Base-by-base conservation (phyloP, 169 alveolate genomes). In the Plasmodium knowlesi region DNA sequence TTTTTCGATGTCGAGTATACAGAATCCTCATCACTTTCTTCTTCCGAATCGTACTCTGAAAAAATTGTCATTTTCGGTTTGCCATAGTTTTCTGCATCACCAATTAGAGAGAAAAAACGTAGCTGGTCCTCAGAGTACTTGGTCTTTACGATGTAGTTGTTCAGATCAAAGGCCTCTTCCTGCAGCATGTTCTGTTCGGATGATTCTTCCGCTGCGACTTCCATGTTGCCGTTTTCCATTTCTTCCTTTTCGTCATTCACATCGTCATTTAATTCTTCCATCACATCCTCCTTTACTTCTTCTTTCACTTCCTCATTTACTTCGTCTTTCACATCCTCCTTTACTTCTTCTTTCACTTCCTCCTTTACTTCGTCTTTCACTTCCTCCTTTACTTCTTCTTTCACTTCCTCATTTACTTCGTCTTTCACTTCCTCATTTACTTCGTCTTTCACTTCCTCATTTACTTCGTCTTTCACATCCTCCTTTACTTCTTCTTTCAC, bases 1-100 rank as follows among this genome's bases (percentile, higher is more conserved):
- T 39, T 80, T 80, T 78, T 89, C n/a, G 88, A 57, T n/a, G 73
- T 41, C 16, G 88, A 89, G 32, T 61, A 78, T 4, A 22, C 83
- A n/a, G 94, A 89, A 28, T 84, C 92, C 9, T 84, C 83, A n/a
- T 76, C 93, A 86, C 85, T 86, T 54, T 86, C 93, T 39, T 86
- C 93, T 39, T 54, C 73, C 39, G 84, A 79, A 37, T 89, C 89
- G 71, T 89, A 78, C 71, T 53, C 73, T 37, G 82, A 89, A 6
- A 71, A 89, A n/a, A 32, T 73, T 0, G 70, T n/a, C 43, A 41
- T 41, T 61, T 61, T n/a, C 10, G 19, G 22, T 10, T 78, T 89
- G n/a, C 5, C 30, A 79, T 61, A 57, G 22, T 79, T 30, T 30
- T 89, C 81, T 12, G 53, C 25, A 30, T 89, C 82, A 1, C 89